Evolutionary conservation across 345 rosid genomes (phyloP).

Genomic region (Eutrema heterophyllum): DNA sequence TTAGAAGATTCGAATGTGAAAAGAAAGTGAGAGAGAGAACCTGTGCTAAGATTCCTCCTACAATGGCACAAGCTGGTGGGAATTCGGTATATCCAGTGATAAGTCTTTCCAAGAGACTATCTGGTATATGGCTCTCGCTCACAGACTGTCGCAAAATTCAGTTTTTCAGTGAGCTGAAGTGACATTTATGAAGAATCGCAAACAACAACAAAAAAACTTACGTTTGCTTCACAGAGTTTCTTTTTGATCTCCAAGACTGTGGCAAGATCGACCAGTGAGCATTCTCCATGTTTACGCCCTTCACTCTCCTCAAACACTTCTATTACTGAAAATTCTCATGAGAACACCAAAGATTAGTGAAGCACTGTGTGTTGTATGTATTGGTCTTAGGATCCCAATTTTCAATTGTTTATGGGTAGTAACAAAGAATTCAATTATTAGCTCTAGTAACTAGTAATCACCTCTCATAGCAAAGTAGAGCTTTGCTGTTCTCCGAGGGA

Average conservation of each 20-base stretch:
- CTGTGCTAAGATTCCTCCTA: constrained; percentile 96
- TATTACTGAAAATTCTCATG: constrained; percentile 47
- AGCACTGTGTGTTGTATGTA: neutral
- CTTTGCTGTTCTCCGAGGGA: constrained; percentile 67
- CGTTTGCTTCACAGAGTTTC: constrained; percentile 73
- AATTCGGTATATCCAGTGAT: constrained; percentile 47
- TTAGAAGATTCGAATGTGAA: neutral
- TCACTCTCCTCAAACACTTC: constrained; percentile 72
- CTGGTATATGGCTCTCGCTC: constrained; percentile 55
- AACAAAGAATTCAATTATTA: neutral
- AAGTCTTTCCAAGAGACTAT: constrained; percentile 70
- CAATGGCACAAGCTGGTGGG: constrained; percentile 87
- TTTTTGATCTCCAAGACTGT: constrained; percentile 53
- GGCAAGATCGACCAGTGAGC: constrained; percentile 51
- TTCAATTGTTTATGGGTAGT: neutral
- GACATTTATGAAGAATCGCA: neutral
- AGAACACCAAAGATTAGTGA: neutral
- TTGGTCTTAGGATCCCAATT: neutral
- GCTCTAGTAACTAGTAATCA: constrained; percentile 11
- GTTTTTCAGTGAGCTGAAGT: neutral
- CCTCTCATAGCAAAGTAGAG: constrained; percentile 92
- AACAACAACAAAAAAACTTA: constrained; percentile 7
- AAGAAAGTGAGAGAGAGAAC: constrained; percentile 29
- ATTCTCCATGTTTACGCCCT: constrained; percentile 51
- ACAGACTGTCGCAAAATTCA: constrained; percentile 42